phyloP scores from a whole-genome alignment of 805 yeast species.

The Candida verbasci region DNA sequence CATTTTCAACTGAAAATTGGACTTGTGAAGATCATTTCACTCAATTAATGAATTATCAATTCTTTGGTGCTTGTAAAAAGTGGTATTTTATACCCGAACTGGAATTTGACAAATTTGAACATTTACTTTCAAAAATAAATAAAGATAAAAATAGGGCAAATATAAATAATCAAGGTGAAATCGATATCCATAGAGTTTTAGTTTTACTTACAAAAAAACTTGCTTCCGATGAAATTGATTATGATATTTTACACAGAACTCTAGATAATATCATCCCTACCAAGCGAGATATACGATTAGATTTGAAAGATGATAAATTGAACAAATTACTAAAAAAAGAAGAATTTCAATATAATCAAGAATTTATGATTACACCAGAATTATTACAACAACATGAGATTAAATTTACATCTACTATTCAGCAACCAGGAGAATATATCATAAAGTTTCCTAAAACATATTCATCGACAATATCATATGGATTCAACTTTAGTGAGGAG shows the following conservation, averaged over 20 bases:
- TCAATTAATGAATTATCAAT: slow-evolving; percentile 49
- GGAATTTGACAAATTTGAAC: slow-evolving; percentile 50
- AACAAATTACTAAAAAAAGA: slow-evolving; percentile 15
- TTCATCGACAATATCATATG: slow-evolving; percentile 48
- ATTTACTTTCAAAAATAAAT: slow-evolving; percentile 22
- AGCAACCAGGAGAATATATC: slow-evolving; percentile 58
- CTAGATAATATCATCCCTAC: slow-evolving; percentile 29
- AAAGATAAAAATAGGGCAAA: slow-evolving; percentile 12
- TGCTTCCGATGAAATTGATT: slow-evolving; percentile 12
- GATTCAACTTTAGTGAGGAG: slow-evolving; percentile 53
- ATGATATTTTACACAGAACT: slow-evolving; percentile 24
- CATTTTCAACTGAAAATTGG: slow-evolving; percentile 56
- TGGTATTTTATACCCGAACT: slow-evolving; percentile 65
- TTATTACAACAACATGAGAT: slow-evolving; percentile 47
- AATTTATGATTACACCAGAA: slow-evolving; percentile 47
- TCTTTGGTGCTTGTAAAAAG: slow-evolving; percentile 49
- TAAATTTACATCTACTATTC: slow-evolving; percentile 43
- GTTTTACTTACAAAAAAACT: slow-evolving; percentile 3
- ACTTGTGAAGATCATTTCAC: slow-evolving; percentile 56
- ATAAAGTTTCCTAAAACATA: slow-evolving; percentile 55
- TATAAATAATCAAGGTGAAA: slow-evolving; percentile 15
- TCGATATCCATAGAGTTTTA: slow-evolving; percentile 18
- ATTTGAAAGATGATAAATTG: slow-evolving; percentile 23
- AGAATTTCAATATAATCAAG: slow-evolving; percentile 30
- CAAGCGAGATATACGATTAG: slow-evolving; percentile 24